Evolutionary conservation across 2,329 filamentous ascomycete genomes (phyloP), one percentile per base, ranked within the genome.

Genomic region (Tolypocladium tropicale): DNA sequence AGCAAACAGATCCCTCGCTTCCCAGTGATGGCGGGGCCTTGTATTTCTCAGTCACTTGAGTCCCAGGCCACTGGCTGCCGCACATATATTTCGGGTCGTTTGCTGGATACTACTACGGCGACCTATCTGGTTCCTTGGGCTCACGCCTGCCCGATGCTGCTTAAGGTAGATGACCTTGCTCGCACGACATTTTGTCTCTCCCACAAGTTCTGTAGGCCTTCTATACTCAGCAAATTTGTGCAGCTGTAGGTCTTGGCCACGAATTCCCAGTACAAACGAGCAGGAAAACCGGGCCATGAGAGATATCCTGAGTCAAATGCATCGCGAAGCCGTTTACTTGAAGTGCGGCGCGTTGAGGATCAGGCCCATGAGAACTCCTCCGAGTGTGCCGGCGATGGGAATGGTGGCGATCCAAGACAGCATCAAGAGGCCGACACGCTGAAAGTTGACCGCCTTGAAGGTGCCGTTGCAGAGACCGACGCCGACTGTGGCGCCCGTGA

Each of bases 401-500:
- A 76, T 72, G 32, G 73, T 76, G 69, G 73, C 70, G 63, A 74
- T 63, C 72, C 88, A 91, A 0, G 82, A 83, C 55, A 88, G 71
- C 53, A 87, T 63, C 58, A 91, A 68, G 9, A 89, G 80, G 46
- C 78, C 80, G 11, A 91, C 84, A 68, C 85, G 83, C 72, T 89
- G 82, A 74, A 78, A 91, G 78, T 91, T 91, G 64, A 91, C 83
- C 1, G 88, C 86, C 73, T 83, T 86, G 57, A 82, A 60, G 32
- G 79, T 84, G 36, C 86, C 86, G 68, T 90, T 90, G 78, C 86
- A 90, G 23, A 91, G 82, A 66, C 86, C 87, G 52, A 91, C 88
- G 58, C 88, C 88, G 49, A 90, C 84, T 0, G 86, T 90, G 30
- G 88, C 87, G 55, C 88, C 88, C 1, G 87, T 90, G 70, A 91